Percentiles rank a stretch among this genome's conserved stretches.
Evolutionary conservation across 495 filamentous ascomycete species (phyloP).

Genomic region (Penicillium ochrochloron): DNA sequence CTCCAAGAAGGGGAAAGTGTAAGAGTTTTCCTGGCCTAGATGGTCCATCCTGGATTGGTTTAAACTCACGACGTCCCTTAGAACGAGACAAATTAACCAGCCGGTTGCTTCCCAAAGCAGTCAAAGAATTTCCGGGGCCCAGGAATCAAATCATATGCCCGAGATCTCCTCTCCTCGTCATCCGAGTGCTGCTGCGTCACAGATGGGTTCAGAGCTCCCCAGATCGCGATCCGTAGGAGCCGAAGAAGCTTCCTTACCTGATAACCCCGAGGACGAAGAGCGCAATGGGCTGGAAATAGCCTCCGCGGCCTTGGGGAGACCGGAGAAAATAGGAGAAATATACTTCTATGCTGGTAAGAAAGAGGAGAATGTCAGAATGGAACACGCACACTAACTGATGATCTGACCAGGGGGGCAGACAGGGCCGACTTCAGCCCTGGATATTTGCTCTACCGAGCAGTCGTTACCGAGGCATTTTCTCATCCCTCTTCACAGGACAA

Average conservation of each 20-base stretch:
- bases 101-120: background rate
- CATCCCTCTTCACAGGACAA: slow-evolving; percentile 21
- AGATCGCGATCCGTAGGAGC: background rate
- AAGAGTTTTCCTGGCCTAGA: background rate
- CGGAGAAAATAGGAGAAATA: slow-evolving; percentile 24
- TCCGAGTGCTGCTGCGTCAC: background rate
- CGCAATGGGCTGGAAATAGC: slow-evolving; percentile 38
- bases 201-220: background rate
- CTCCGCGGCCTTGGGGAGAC: slow-evolving; percentile 31
- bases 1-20: slow-evolving; percentile 17
- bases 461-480: slow-evolving; percentile 34
- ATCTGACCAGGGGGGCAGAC: slow-evolving; percentile 27
- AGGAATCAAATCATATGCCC: background rate
- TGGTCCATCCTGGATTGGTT: background rate
- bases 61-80: background rate
- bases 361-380: background rate
- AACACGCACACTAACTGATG: background rate
- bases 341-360: slow-evolving; percentile 38
- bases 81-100: background rate
- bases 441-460: slow-evolving; percentile 27
- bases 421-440: slow-evolving; percentile 31
- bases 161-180: background rate
- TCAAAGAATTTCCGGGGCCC: background rate
- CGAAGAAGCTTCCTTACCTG: background rate
- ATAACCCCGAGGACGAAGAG: slow-evolving; percentile 27